phyloP scores from a whole-genome alignment of 2,329 filamentous ascomycete genomes.

The Pseudocercospora fijiensis region DNA sequence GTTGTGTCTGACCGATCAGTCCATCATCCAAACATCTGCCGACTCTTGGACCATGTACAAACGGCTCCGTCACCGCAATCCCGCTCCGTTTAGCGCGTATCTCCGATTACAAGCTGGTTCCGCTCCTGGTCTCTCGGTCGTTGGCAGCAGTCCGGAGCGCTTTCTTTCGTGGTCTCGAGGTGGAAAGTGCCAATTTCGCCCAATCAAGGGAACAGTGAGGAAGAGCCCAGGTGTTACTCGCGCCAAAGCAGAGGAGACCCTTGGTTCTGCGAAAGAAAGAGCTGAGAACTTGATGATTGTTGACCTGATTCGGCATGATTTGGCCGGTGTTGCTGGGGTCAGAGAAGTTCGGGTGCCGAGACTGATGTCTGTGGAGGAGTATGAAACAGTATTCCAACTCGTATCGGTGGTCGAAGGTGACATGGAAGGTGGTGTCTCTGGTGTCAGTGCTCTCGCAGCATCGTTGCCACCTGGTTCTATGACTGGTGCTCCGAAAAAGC shows the following conservation, averaged over 20 bases:
- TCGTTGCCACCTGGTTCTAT: constrained; percentile 88
- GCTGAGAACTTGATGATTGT: constrained; percentile 99
- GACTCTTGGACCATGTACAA: constrained; percentile 68
- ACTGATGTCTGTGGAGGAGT: constrained; percentile 84
- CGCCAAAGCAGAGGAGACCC: constrained; percentile 68
- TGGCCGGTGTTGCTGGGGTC: constrained; percentile 66
- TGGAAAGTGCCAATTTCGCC: constrained; percentile 73
- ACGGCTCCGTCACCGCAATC: constrained; percentile 67
- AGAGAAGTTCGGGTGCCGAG: constrained; percentile 68
- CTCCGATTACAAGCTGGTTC: constrained; percentile 60
- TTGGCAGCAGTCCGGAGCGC: constrained; percentile 84
- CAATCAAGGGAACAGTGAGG: constrained; percentile 95
- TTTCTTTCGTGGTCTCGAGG: constrained; percentile 69
- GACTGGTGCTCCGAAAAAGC: constrained; percentile 94
- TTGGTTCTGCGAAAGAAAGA: constrained; percentile 81
- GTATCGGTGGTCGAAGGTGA: constrained; percentile 80
- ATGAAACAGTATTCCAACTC: constrained; percentile 87
- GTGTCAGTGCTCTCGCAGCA: constrained; percentile 72
- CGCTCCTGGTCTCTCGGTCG: constrained; percentile 56
- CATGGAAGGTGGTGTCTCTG: constrained; percentile 53
- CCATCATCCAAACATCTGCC: constrained; percentile 53
- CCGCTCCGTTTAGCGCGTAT: constrained; percentile 82
- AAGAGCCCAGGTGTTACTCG: constrained; percentile 68
- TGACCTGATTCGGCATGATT: constrained; percentile 89
- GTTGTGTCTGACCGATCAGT: constrained; percentile 77